Conservation (phyloP, 108 stramenopile genomes). For the Cylindrotheca closterium region DNA sequence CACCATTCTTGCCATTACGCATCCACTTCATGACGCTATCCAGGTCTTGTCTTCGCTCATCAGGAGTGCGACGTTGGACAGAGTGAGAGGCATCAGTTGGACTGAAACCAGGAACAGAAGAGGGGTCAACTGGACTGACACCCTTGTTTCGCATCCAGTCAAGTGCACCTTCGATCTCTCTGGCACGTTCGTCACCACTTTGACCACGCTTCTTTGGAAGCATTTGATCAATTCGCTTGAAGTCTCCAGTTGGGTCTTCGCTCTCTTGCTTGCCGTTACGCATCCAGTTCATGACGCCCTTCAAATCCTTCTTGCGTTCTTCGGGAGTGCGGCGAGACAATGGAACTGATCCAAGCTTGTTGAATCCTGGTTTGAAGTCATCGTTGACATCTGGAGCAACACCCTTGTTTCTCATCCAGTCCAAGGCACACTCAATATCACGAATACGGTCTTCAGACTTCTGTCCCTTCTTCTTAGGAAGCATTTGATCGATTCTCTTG, state of each 20-base stretch:
- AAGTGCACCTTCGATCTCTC: slow-evolving; percentile 34
- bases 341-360: slow-evolving; percentile 16
- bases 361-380: background rate
- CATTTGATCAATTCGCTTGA: slow-evolving; percentile 24
- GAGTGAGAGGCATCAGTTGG: slow-evolving; percentile 1
- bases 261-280: slow-evolving; percentile 1
- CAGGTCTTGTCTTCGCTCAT: slow-evolving; percentile 13
- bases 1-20: slow-evolving; percentile 1
- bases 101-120: background rate
- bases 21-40: slow-evolving; percentile 18
- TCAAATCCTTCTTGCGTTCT: slow-evolving; percentile 21
- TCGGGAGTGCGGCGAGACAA: slow-evolving; percentile 20
- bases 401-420: slow-evolving; percentile 31
- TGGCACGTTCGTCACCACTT: slow-evolving; percentile 11
- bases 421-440: slow-evolving; percentile 23
- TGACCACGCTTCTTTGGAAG: slow-evolving; percentile 11
- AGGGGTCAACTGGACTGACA: slow-evolving; percentile 9
- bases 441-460: slow-evolving; percentile 16
- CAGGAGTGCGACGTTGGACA: slow-evolving; percentile 1
- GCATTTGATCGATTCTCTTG: slow-evolving; percentile 20
- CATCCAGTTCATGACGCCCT: slow-evolving; percentile 20
- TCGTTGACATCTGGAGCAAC: slow-evolving; percentile 4
- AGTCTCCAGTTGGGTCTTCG: slow-evolving; percentile 14
- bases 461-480: slow-evolving; percentile 16
- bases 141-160: slow-evolving; percentile 34